Conservation (phyloP, 331 rosid species). For the Quercus tomentella region DNA sequence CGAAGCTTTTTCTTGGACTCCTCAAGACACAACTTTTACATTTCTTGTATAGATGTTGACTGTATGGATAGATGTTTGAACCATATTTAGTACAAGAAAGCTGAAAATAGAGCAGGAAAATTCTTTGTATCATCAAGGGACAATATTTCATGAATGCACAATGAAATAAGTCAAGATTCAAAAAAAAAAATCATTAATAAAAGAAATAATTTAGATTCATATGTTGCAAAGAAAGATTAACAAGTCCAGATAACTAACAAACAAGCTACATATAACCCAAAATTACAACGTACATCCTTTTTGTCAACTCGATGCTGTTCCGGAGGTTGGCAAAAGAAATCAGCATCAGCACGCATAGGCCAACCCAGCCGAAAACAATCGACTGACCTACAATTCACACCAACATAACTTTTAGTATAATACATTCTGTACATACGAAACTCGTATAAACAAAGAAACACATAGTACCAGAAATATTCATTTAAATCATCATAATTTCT, state of each 20-base stretch:
- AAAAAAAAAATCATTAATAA: neutral
- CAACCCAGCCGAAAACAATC: slow-evolving; percentile 82
- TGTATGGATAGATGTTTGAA: too few relatives aligned
- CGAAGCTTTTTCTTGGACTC: too few relatives aligned
- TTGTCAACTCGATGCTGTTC: slow-evolving; percentile 23
- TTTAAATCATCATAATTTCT: slow-evolving; percentile 94
- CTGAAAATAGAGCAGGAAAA: neutral
- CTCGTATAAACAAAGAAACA: slow-evolving; percentile 4
- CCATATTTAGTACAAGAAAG: too few relatives aligned
- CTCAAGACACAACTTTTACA: neutral
- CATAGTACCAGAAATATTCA: slow-evolving; percentile 82
- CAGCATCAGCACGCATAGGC: slow-evolving; percentile 88
- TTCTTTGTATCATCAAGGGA: neutral
- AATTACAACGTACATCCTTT: slow-evolving; percentile 47
- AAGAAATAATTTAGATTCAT: neutral
- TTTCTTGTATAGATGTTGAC: neutral
- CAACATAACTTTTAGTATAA: slow-evolving; percentile 10
- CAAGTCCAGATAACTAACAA: neutral
- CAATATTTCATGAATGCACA: neutral
- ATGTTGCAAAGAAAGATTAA: neutral
- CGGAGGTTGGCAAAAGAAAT: slow-evolving; percentile 55
- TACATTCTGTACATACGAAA: neutral
- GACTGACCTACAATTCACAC: slow-evolving; percentile 61
- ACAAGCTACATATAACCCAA: slow-evolving; percentile 10
- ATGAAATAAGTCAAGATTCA: neutral